Percentiles rank a stretch among this genome's conserved stretches.
phyloP scores from a whole-genome alignment of 2,329 filamentous ascomycete species.

The Eurotiales sp. region DNA sequence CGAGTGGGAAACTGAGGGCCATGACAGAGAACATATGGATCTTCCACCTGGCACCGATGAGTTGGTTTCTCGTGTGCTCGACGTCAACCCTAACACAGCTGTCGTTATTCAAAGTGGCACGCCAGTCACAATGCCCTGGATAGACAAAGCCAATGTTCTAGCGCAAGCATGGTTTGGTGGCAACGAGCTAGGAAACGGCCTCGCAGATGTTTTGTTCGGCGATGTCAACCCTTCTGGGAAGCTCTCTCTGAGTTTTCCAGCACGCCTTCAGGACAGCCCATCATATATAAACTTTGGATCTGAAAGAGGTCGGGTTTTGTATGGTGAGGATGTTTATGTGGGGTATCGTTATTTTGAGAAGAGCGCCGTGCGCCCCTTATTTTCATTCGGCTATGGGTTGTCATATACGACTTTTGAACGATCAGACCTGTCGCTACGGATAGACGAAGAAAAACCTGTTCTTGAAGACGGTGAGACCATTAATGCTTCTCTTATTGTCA shows the following conservation, averaged over 20 bases:
- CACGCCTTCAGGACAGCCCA: constrained; percentile 65
- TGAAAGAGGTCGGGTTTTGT: constrained; percentile 68
- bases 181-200: constrained; percentile 78
- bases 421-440: constrained; percentile 42
- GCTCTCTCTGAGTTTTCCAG: constrained; percentile 69
- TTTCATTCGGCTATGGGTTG: constrained; percentile 76
- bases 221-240: constrained; percentile 71
- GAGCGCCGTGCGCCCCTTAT: constrained; percentile 61
- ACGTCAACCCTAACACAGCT: constrained; percentile 64
- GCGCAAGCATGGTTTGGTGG: constrained; percentile 82
- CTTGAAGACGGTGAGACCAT: constrained; percentile 48
- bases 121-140: constrained; percentile 54
- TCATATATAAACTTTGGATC: constrained; percentile 70
- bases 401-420: constrained; percentile 69
- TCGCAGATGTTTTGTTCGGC: constrained; percentile 74
- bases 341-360: constrained; percentile 80
- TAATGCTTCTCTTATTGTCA: constrained; percentile 44
- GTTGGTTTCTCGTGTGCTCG: constrained; percentile 61
- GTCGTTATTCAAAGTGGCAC: constrained; percentile 77
- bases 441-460: constrained; percentile 23
- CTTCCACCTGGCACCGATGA: constrained; percentile 54
- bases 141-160: constrained; percentile 50
- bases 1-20: constrained; percentile 77
- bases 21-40: constrained; percentile 57
- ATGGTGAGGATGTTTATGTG: constrained; percentile 76